Evolutionary conservation across 306 rosid genomes (phyloP), one percentile per base, ranked within the genome.

Genomic region (Casuarina glauca): DNA sequence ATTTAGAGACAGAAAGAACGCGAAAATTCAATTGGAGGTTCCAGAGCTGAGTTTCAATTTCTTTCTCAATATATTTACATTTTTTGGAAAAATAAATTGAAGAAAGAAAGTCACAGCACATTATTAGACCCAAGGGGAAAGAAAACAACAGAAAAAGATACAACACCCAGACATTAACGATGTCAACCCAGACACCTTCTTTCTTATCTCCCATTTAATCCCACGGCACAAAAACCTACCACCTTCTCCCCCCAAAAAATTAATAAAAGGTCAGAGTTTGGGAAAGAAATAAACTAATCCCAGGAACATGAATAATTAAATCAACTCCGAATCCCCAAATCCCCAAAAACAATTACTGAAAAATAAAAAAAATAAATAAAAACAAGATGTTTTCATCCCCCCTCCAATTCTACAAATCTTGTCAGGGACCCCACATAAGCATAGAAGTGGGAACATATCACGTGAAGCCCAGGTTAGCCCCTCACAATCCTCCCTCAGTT

Each of bases 381-480:
- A 73, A 52, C 42, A 51, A 16, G 43, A 3, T 53, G 41, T 26
- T 67, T 72, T 53, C 77, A 74, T 78, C 57, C 70, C 74, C 76
- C 79, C 69, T 72, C 77, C 77, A 71, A 74, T 74, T 79, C 70
- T 82, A 64, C 50, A 44, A 78, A 76, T 36, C 70, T 68, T 85
- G 83, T 77, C 61, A 75, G 35, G 63, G 75, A 62, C 76, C 89
- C 85, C 90, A 87, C 88, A 69, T 17, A 70, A 64, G 73, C 81
- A 73, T 74, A 73, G 73, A 83, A 57, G 79, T 77, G 82, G 84
- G 86, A 81, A 87, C 90, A 92, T 60, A 77, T 81, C 95, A 88
- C 88, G 90, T 90, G 96, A 91, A 87, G 43, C 49, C 78, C 61
- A 39, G 62, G 86, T 85, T 80, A 79, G 87, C 80, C 80, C 49